Evolutionary conservation across 768 basidiomycete genomes (phyloP), one percentile per base, ranked within the genome.

Genomic region (Infundibulicybe gibba): DNA sequence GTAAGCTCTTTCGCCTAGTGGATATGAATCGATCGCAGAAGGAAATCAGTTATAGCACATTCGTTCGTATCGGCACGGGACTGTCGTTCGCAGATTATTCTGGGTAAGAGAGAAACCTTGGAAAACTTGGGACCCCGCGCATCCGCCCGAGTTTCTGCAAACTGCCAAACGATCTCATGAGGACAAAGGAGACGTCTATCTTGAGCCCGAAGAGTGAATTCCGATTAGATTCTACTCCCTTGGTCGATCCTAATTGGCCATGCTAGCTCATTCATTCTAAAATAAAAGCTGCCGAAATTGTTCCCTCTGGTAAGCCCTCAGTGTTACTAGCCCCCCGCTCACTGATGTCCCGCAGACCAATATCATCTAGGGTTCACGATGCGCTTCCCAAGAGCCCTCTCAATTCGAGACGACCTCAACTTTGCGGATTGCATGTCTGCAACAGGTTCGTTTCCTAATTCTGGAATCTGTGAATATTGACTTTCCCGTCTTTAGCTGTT

Each of bases 241-340:
- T 8, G 4, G 25, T 40, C 48, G 11, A 17, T 37, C 30, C 49
- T 43, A 13, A 38, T 19, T 30, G 45, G 43, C 19, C 14, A 32
- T 32, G 40, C 12, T 49, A 97, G 94, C 54, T 97, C 95, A 0
- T 98, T 99, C 63, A 87, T 97, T 32, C 49, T 98, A 88, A 88
- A 56, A 80, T 98, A 47, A 98, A 98, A 65, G 95, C 91, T 0
- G 90, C 94, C 0, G 94, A 97, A 61, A 90, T 98, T 44, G 83
- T 83, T 2, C 67, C 75, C 9, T 77, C 90, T 38, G 87, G 92
- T 86, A 48, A 52, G 53, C 6, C n/a, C 34, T 61, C 47, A 17
- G 31, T 38, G n/a, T 15, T 32, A 30, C n/a, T 32, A 25, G 16
- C 9, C 20, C 21, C 15, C 8, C 37, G 30, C 46, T 33, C 37